phyloP scores from a whole-genome alignment of 495 filamentous ascomycete species.

The Aspergillus funiculosus region DNA sequence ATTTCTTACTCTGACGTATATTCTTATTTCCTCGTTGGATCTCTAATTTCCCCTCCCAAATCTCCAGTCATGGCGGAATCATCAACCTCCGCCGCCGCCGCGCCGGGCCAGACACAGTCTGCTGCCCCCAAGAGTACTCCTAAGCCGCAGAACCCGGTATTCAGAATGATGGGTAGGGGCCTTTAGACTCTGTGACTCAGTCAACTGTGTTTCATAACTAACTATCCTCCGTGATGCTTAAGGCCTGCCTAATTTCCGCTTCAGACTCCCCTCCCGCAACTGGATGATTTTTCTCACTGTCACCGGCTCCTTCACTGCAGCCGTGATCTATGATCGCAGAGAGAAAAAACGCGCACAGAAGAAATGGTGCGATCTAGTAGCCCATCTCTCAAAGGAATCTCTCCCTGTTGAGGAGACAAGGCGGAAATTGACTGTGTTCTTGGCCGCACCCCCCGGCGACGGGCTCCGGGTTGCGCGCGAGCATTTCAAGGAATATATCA shows the following conservation, averaged over 20 bases:
- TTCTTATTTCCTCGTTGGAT: neutral
- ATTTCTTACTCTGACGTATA: neutral
- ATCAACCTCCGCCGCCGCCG: constrained; percentile 29
- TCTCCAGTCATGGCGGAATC: constrained; percentile 31
- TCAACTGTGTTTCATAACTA: too few relatives aligned
- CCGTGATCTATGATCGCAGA: constrained; percentile 81
- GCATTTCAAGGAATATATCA: constrained; percentile 92
- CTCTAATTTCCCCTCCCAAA: neutral
- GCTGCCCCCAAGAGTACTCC: constrained; percentile 35
- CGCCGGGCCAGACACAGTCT: constrained; percentile 26
- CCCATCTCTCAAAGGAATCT: constrained; percentile 76
- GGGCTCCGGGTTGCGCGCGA: constrained; percentile 75
- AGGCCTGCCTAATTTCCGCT: constrained; percentile 70
- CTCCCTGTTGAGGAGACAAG: constrained; percentile 65
- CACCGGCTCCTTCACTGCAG: constrained; percentile 66
- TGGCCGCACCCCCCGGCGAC: constrained; percentile 81
- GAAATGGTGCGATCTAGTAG: constrained; percentile 82
- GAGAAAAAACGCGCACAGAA: constrained; percentile 76
- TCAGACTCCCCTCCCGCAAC: constrained; percentile 89
- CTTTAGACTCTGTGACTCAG: too few relatives aligned
- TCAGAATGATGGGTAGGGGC: constrained; percentile 66
- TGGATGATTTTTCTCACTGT: constrained; percentile 93
- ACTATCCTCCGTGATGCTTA: neutral
- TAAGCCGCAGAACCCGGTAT: constrained; percentile 57
- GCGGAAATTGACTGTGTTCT: constrained; percentile 78